Conservation (phyloP, 2,329 filamentous ascomycete species). For the Cytospora chrysosperma region DNA sequence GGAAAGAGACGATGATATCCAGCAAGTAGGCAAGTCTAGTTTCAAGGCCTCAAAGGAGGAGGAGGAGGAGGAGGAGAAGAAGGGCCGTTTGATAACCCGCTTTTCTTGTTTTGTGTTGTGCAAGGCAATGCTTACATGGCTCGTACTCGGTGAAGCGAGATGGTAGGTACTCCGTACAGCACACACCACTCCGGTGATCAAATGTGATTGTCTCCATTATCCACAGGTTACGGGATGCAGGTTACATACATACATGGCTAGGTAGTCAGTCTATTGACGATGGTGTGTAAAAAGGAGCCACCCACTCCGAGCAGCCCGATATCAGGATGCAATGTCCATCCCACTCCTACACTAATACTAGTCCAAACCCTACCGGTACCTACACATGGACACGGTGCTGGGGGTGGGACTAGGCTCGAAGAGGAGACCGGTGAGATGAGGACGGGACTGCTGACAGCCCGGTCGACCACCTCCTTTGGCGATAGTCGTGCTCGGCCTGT, state of each 20-base stretch:
- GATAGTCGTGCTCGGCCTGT: no score
- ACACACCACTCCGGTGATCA: no score
- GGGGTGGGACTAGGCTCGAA: conserved; percentile 7
- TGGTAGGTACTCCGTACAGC: no score
- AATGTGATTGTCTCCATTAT: no score
- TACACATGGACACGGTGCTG: not conserved
- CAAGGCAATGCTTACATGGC: not conserved
- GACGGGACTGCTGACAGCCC: conserved; percentile 11
- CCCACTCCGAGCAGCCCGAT: not conserved
- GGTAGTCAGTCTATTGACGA: no score
- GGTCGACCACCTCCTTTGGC: not conserved
- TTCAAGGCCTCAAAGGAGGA: not conserved
- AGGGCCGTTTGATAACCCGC: not conserved
- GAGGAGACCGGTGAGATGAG: conserved; percentile 14
- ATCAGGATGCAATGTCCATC: not conserved
- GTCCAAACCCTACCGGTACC: no score
- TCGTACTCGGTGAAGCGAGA: not conserved
- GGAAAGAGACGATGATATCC: not conserved
- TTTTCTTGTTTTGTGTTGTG: not conserved
- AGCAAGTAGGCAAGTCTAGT: not conserved
- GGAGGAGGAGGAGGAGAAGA: no score
- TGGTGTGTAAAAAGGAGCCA: not conserved
- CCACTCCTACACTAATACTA: conserved; percentile 4
- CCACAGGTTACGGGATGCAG: not conserved
- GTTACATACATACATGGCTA: not conserved